Conservation (phyloP, 1,284 basidiomycete species). For the Pyrrhoderma lamaoense region DNA sequence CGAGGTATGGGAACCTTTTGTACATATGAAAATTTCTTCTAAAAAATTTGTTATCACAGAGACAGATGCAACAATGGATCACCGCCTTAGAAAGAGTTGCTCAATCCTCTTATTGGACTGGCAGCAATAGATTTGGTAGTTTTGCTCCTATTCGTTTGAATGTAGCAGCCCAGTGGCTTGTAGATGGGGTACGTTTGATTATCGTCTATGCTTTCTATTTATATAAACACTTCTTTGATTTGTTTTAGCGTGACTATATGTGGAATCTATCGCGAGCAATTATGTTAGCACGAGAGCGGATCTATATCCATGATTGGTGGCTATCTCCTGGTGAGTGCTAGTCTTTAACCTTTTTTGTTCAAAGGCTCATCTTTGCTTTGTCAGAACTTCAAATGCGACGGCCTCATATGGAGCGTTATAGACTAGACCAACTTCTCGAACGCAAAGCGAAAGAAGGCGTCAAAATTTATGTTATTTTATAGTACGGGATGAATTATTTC, state of each 20-base stretch:
- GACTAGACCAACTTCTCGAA: conserved; percentile 83
- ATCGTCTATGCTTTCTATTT: background rate
- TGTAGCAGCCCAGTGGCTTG: conserved; percentile 95
- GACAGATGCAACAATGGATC: conserved; percentile 98
- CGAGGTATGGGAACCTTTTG: conserved; percentile 43
- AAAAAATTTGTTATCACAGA: conserved; percentile 33
- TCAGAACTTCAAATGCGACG: conserved; percentile 79
- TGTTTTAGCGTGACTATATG: conserved; percentile 80
- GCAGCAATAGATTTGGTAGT: conserved; percentile 84
- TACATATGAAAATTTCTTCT: background rate
- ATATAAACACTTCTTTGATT: conserved; percentile 8
- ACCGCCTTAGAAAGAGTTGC: conserved; percentile 85
- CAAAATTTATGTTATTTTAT: conserved; percentile 93
- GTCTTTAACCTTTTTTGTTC: background rate
- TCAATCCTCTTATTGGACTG: conserved; percentile 71
- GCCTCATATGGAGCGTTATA: conserved; percentile 80
- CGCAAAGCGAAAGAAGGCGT: conserved; percentile 95
- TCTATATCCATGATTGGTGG: conserved; percentile 98
- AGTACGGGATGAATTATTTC: conserved; percentile 42
- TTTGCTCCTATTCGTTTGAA: conserved; percentile 93
- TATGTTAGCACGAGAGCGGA: conserved; percentile 80
- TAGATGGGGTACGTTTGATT: conserved; percentile 75
- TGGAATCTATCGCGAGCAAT: conserved; percentile 97
- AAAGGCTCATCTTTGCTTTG: conserved; percentile 12
- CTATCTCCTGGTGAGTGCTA: conserved; percentile 61